Evolutionary conservation across 148 eudicot genomes (phyloP), one percentile per base, ranked within the genome.

Genomic region (Spergularia bocconei): DNA sequence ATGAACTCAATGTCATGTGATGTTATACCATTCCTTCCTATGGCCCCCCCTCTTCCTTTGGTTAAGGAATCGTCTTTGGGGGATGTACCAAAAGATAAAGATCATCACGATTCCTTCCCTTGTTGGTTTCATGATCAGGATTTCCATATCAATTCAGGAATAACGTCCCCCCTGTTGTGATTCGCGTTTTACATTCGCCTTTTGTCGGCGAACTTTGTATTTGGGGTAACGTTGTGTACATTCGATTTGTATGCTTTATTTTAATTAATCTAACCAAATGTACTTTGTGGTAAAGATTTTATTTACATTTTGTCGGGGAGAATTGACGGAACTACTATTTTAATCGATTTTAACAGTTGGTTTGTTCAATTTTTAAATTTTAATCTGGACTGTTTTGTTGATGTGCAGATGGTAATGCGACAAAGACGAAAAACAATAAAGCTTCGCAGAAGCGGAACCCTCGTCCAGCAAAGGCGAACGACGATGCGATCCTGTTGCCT

Each of bases 401-500:
- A 6, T 6, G 3, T 73, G 23, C 65, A 79, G 82, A 79, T 23
- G 71, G 63, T 6, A 63, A 52, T 4, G 63, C 23, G 15, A 53
- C 36, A 36, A 79, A 79, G 78, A 21, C 58, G 41, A 74, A 68
- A 56, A 74, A 16, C 13, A 69, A 63, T 16, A 79, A 79, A 75
- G 59, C 38, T 15, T 61, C 79, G 11, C 79, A 76, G 14, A 23
- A 47, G 19, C 74, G 69, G 19, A 69, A n/a, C 58, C 29, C 70
- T 1, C 57, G 63, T 36, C 16, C 69, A 7, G 2, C 70, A 14
- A 39, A 20, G 58, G 68, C 52, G 7, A 74, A 53, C 51, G 19
- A 21, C 15, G 66, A 10, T 38, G 82, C 74, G 51, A 79, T 79
- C 70, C 69, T 74, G 47, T 51, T 79, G 66, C 82, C 82, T 12